Evolutionary conservation across 2,329 filamentous ascomycete species (phyloP), one percentile per base, ranked within the genome.

Genomic region (Aureobasidium sp.): DNA sequence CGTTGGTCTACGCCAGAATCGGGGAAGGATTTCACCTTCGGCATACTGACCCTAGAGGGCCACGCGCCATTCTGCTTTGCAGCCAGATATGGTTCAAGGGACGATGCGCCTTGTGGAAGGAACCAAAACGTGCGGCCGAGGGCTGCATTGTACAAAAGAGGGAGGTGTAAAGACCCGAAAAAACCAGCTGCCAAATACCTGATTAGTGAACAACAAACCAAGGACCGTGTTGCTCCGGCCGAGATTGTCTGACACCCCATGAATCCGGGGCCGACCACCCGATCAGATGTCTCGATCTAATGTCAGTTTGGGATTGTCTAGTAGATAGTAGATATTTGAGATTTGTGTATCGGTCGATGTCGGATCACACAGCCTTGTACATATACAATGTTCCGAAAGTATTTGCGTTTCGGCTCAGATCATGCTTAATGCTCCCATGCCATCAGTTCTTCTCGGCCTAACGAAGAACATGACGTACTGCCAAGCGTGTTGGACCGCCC

Each of bases 401-500:
- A 48, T 37, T 58, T 58, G 55, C 42, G 42, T 58, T 58, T 58
- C 42, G 55, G 55, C 20, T 46, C 42, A 12, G 42, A 48, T 37
- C 55, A 58, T 48, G 55, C 55, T 58, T 58, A 39, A 58, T 58
- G 55, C 46, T 58, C 29, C 29, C 32, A 17, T 26, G 20, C 23
- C 55, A 58, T 37, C 42, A 47, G 29, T 37, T 58, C 41, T 39
- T 48, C 55, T 37, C 32, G 42, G 27, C 32, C 9, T 10, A 58
- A 48, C 55, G 55, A 48, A 58, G 55, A 58, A 58, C 42, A 48
- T 58, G 55, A 58, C 55, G 55, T 48, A 44, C 7, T 13, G 42
- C 32, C 42, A 34, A 34, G 42, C 7, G 34, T 15, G 52, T 5
- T 17, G 12, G 12, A 34, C 15, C 2, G 17, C 37, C 29, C 15